These are phyloP conservation scores for Glycyrrhiza uralensis DNA, from an alignment of 306 rosid species.

Conservation along the genomic window DNA sequence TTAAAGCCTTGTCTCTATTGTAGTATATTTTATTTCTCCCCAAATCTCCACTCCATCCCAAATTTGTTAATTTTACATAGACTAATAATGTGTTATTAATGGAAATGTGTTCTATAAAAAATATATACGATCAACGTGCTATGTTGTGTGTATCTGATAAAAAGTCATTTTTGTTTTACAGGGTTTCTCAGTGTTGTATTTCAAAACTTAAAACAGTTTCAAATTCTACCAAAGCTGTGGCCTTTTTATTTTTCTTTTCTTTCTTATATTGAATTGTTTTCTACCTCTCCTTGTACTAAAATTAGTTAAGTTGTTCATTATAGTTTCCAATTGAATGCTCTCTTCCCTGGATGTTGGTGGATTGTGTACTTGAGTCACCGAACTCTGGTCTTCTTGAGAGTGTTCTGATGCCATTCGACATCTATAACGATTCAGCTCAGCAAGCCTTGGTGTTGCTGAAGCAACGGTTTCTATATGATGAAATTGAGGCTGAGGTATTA, in stretches of 20 bases:
- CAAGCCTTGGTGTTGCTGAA: conserved; percentile 88
- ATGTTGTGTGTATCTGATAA: background rate
- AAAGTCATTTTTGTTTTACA: background rate
- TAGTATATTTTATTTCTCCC: background rate
- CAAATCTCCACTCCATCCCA: background rate
- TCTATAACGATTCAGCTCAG: conserved; percentile 95
- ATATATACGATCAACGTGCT: background rate
- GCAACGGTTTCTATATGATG: conserved; percentile 94
- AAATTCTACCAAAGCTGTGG: background rate
- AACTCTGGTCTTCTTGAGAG: conserved; percentile 89
- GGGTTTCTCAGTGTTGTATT: background rate
- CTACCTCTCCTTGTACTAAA: background rate
- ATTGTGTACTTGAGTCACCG: conserved; percentile 84
- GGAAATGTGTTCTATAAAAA: background rate
- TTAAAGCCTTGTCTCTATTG: background rate
- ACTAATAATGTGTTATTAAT: background rate
- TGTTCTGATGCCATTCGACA: conserved; percentile 87
- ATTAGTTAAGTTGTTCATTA: conserved; percentile 26
- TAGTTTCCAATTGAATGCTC: conserved; percentile 97
- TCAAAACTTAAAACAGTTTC: background rate
- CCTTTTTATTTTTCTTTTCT: background rate
- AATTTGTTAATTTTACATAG: background rate
- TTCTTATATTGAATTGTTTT: background rate
- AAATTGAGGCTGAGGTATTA: conserved; percentile 97
- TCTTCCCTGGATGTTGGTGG: conserved; percentile 99